Conservation (phyloP, 768 basidiomycete species). For the Myochromella boudieri region DNA sequence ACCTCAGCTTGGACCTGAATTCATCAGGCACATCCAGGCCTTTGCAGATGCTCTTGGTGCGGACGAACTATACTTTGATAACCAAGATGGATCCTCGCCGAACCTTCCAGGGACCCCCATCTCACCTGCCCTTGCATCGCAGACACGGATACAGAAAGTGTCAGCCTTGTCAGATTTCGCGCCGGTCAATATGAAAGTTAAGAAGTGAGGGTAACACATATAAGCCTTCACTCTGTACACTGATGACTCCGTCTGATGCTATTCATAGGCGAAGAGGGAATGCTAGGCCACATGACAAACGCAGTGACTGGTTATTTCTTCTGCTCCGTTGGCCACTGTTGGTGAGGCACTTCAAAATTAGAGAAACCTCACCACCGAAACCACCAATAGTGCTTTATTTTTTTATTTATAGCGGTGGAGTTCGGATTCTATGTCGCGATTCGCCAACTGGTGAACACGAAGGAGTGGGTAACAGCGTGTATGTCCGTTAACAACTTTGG, state of each 20-base stretch:
- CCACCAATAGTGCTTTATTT: slow-evolving; percentile 83
- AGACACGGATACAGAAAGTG: slow-evolving; percentile 67
- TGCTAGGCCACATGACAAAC: slow-evolving; percentile 46
- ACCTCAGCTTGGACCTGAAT: slow-evolving; percentile 7
- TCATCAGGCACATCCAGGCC: slow-evolving; percentile 59
- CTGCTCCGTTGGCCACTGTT: slow-evolving; percentile 86
- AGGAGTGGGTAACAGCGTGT: slow-evolving; percentile 94
- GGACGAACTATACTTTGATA: slow-evolving; percentile 50
- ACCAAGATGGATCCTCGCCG: slow-evolving; percentile 33
- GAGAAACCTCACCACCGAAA: slow-evolving; percentile 38
- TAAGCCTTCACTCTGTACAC: not conserved
- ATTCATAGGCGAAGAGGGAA: slow-evolving; percentile 31
- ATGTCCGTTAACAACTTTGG: slow-evolving; percentile 15
- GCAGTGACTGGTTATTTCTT: slow-evolving; percentile 73
- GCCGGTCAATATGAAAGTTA: slow-evolving; percentile 84
- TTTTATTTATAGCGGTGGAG: slow-evolving; percentile 77
- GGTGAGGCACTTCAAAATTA: slow-evolving; percentile 37
- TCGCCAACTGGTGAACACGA: slow-evolving; percentile 89
- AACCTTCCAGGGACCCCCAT: slow-evolving; percentile 40
- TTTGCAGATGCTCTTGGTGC: slow-evolving; percentile 73
- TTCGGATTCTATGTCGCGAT: slow-evolving; percentile 87
- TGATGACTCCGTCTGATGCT: not conserved
- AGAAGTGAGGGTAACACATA: slow-evolving; percentile 55
- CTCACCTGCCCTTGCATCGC: slow-evolving; percentile 21
- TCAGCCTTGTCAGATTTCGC: slow-evolving; percentile 87